Base-by-base conservation (phyloP, 768 basidiomycete species). In the Kwoniella pini region DNA sequence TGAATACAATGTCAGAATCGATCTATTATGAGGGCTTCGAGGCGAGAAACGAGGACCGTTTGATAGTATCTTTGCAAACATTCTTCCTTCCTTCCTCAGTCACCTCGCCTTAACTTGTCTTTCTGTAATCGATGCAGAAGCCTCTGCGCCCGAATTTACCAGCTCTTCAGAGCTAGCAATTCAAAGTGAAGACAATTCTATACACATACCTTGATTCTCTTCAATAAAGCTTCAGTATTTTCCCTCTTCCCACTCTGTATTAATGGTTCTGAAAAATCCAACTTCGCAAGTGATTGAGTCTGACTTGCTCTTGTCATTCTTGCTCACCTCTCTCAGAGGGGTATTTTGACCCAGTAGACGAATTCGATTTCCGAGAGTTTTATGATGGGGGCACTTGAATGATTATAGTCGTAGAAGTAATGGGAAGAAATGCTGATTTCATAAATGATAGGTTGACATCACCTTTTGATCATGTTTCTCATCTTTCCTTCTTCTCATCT, bases 261-360 rank as follows among this genome's bases (percentile, higher is more conserved):
- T 49, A 97, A 84, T 79, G 90, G 91, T 62, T 93, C 92, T 72
- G 83, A 84, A 76, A 97, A 97, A 12, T 81, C 73, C 31, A 82
- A 78, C 59, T 74, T 76, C 50, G 55, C 48, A 54, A 68, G 24
- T 10, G 59, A 6, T 45, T 19, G 52, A 4, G 36, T 36, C 33
- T 21, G 19, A 24, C 49, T 31, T 54, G 51, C 26, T 46, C 43
- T 54, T 5, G 59, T 24, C 59, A 54, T 61, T 10, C n/a, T 45
- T n/a, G n/a, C n/a, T n/a, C 6, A 12, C 2, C 26, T 22, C 22
- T 24, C 24, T 44, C 21, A 36, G 33, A 9, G 26, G 12, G 36
- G 31, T 12, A 40, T 4, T 31, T 3, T 36, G 33, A 36, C 7
- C 33, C 15, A 7, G 33, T 36, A n/a, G n/a, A n/a, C n/a, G n/a